Base-by-base conservation (phyloP, 306 rosid genomes). In the Fragaria vesca region DNA sequence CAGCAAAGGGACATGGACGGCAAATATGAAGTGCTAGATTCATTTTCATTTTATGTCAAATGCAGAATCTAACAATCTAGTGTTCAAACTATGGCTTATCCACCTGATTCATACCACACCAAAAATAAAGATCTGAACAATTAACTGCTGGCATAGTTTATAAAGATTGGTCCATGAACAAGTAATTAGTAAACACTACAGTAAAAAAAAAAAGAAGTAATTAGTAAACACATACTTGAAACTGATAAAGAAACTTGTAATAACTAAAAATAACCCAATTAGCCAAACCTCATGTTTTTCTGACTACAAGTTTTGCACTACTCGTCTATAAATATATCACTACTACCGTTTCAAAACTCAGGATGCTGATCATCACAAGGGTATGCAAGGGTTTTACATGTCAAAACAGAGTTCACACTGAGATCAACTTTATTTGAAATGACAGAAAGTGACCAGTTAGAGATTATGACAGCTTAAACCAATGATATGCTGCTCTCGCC, bases 401-500 rank as follows among this genome's bases (percentile, higher is more conserved):
- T 51, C 43, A 40, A 57, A 54, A 70, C 51, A 51, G 55, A 61
- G 80, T 81, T 63, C 69, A 51, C 67, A n/a, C 21, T 2, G 42
- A 71, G 45, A 61, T 69, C 69, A 18, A 28, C 51, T 28, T 70
- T 69, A 69, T 42, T 50, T 58, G 36, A 75, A 36, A 42, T 61
- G 13, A n/a, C 8, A 70, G 20, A 12, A 58, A 52, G 43, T 48
- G 28, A 16, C 50, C 47, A 63, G 75, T 72, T 48, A 52, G 30
- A 45, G 36, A 76, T 71, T 50, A 69, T 16, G 76, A 81, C 0
- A 76, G 77, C 74, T 85, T 84, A 95, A 73, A 95, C 83, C 88
- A 95, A 88, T 78, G 90, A 81, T 73, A 95, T 92, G 90, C 92
- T 89, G 93, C 98, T 95, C 21, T 88, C 96, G 26, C 98, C 98